A percentile compares a stretch with the other conserved stretches of the same genome.
Evolutionary conservation across 495 filamentous ascomycete species (phyloP).

Genomic region (Podospora fimiseda): DNA sequence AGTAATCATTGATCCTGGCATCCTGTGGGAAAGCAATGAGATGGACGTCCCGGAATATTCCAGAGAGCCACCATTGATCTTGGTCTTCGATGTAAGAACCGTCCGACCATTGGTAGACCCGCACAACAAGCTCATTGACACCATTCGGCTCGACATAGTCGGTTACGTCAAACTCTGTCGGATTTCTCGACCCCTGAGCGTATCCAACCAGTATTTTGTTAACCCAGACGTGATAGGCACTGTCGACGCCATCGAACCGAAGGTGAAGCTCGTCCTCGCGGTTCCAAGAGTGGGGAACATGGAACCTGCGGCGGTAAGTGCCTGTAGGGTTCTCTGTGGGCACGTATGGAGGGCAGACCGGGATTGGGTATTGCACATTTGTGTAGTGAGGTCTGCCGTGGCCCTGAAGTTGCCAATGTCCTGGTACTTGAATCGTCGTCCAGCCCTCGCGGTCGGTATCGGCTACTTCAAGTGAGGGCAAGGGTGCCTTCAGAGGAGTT

Average conservation of each 20-base stretch:
- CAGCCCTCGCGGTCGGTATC: slow-evolving; percentile 31
- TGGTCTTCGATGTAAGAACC: slow-evolving; percentile 63
- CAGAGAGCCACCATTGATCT: slow-evolving; percentile 53
- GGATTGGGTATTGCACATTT: slow-evolving; percentile 55
- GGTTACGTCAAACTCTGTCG: slow-evolving; percentile 57
- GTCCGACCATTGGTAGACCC: slow-evolving; percentile 59
- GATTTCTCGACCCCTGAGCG: slow-evolving; percentile 56
- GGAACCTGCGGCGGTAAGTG: slow-evolving; percentile 51
- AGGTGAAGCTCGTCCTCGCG: slow-evolving; percentile 43
- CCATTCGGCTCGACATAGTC: slow-evolving; percentile 31
- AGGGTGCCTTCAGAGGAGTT: slow-evolving; percentile 43
- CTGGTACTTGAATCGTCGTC: slow-evolving; percentile 51
- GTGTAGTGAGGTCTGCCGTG: slow-evolving; percentile 57
- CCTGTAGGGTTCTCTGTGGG: slow-evolving; percentile 57
- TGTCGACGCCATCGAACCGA: slow-evolving; percentile 62
- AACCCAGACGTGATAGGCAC: slow-evolving; percentile 59
- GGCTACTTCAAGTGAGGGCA: slow-evolving; percentile 21
- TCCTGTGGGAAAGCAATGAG: slow-evolving; percentile 49
- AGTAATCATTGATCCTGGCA: slow-evolving; percentile 53
- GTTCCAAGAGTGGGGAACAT: slow-evolving; percentile 36
- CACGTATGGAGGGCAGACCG: slow-evolving; percentile 51
- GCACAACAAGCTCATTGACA: slow-evolving; percentile 48
- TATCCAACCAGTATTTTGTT: slow-evolving; percentile 56
- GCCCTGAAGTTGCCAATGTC: slow-evolving; percentile 62
- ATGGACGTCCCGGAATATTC: slow-evolving; percentile 61